These are phyloP conservation scores for Durusdinium trenchii DNA, from an alignment of 73 alveolate species.

Conservation along the genomic window DNA sequence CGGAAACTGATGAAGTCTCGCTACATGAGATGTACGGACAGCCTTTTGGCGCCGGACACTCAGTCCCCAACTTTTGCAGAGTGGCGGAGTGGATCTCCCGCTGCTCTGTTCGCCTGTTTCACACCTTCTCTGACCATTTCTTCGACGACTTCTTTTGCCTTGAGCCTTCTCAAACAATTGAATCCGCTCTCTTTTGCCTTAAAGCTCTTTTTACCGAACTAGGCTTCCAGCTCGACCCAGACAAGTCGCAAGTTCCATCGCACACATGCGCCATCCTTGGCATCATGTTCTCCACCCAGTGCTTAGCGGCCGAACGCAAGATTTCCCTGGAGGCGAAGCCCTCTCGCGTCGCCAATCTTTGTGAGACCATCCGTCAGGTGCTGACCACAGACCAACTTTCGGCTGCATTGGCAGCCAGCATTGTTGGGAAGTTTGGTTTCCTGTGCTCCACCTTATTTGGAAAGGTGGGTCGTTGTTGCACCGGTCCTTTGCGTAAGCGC, in stretches of 20 bases:
- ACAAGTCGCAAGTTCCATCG: neutral
- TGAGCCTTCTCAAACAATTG: neutral
- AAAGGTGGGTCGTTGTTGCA: neutral
- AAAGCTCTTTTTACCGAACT: neutral
- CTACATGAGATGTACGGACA: neutral
- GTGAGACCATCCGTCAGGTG: neutral
- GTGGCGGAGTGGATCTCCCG: neutral
- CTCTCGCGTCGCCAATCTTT: neutral
- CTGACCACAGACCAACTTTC: neutral
- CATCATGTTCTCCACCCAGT: neutral
- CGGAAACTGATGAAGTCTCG: neutral
- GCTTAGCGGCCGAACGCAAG: neutral
- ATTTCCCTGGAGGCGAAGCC: neutral
- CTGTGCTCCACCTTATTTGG: neutral
- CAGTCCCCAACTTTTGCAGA: neutral
- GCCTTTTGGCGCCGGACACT: conserved; percentile 3
- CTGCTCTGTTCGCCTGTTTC: neutral
- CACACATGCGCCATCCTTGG: neutral
- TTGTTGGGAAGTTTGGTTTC: neutral
- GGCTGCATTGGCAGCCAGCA: neutral
- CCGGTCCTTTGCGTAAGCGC: neutral
- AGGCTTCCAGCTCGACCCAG: neutral
- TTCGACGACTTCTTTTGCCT: neutral
- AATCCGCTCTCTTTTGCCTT: neutral
- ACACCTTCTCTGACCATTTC: neutral